A percentile compares a stretch with the other conserved stretches of the same genome.
Evolutionary conservation across 106 monocot genomes (phyloP).

Genomic region (Vanilla planifolia): DNA sequence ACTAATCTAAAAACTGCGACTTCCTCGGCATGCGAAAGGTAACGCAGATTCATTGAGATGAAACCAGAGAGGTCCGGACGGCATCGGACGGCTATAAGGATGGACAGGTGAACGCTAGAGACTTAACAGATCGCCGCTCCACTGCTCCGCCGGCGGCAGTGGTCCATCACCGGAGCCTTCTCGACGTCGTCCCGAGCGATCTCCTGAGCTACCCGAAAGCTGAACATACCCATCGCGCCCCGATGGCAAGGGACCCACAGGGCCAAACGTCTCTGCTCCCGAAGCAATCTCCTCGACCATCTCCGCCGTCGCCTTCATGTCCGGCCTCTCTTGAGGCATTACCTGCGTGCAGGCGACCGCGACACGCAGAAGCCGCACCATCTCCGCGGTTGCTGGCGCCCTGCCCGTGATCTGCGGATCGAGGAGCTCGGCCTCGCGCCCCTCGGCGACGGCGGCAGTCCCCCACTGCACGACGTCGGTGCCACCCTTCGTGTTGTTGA

Average conservation of each 20-base stretch:
- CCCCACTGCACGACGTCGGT: slow-evolving; percentile 46
- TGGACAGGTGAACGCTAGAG: background rate
- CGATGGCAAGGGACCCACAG: background rate
- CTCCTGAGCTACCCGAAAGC: background rate
- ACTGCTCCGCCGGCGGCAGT: background rate
- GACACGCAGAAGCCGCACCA: slow-evolving; percentile 33
- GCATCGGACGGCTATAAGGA: background rate
- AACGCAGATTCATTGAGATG: too few relatives aligned
- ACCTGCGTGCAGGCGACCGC: slow-evolving; percentile 15
- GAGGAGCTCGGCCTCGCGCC: slow-evolving; percentile 34
- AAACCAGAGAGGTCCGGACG: too few relatives aligned
- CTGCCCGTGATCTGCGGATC: slow-evolving; percentile 21
- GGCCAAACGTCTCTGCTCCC: background rate
- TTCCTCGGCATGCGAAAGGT: too few relatives aligned
- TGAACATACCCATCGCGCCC: background rate
- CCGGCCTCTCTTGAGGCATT: slow-evolving; percentile 34
- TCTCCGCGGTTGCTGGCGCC: background rate
- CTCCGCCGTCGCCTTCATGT: slow-evolving; percentile 28
- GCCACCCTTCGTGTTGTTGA: slow-evolving; percentile 35
- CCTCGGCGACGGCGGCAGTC: slow-evolving; percentile 21
- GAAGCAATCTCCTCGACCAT: slow-evolving; percentile 7
- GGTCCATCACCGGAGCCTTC: background rate
- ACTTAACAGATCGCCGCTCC: background rate
- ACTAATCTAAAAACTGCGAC: too few relatives aligned
- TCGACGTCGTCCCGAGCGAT: background rate